Evolutionary conservation across 495 filamentous ascomycete species (phyloP), one percentile per base, ranked within the genome.

Genomic region (Rostrohypoxylon terebratum): DNA sequence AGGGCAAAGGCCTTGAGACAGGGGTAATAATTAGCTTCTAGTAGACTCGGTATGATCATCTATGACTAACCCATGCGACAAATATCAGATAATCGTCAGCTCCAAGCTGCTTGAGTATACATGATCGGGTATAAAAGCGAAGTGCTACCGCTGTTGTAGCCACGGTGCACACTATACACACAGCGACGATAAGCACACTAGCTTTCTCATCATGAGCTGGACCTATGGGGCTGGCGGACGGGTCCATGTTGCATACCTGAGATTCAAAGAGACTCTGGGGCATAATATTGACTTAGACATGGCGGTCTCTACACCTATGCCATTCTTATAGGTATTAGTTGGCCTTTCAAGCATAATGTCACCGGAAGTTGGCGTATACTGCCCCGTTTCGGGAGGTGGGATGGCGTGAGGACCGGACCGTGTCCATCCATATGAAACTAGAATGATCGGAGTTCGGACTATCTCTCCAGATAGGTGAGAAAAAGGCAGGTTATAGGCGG

Each of bases 71-170:
- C 71, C 64, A 68, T 47, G 77, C 78, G 36, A 73, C 31, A 14
- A 80, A 62, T 14, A 75, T 65, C 38, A 73, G 64, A 45, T 72
- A 80, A 60, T 85, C 83, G 55, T 85, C 83, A 6, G 72, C 14
- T n/a, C 83, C 83, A 61, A 84, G 79, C 58, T 80, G 79, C 40
- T 76, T 80, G 28, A 84, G 75, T 38, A 84, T 66, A 57, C 73
- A 54, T 18, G 73, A 75, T 42, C 83, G 78, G 45, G 79, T 76
- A 61, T 85, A 84, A 18, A 77, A 68, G 51, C 83, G 77, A 33
- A 83, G 68, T 11, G 66, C 65, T 1, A 85, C 79, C 4, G 77
- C 68, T 2, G 72, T 66, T 31, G 75, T 77, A 51, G 81, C 81
- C 11, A 82, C 59, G 3, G 64, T 68, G 21, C 76, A 74, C 11